These are phyloP conservation scores for Amanita molliuscula DNA, from an alignment of 768 basidiomycete genomes.

Conservation along the genomic window DNA sequence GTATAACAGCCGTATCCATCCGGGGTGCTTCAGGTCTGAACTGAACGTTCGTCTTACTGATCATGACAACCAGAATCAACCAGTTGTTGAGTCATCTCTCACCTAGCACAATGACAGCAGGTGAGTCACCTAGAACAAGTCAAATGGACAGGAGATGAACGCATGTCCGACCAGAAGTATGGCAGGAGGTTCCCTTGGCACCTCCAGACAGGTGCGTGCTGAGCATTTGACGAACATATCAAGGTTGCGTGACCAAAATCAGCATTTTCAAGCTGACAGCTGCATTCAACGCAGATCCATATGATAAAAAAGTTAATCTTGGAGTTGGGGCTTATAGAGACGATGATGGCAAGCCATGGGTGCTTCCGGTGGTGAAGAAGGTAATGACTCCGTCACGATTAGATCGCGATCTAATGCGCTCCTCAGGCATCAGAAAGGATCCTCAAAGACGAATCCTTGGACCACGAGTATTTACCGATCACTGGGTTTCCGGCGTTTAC, in stretches of 20 bases:
- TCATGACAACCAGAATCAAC: constrained; percentile 49
- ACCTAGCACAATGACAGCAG: constrained; percentile 39
- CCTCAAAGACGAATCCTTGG: constrained; percentile 57
- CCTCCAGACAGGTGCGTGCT: constrained; percentile 67
- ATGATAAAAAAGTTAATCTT: constrained; percentile 76
- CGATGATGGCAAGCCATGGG: constrained; percentile 80
- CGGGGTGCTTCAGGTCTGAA: neutral
- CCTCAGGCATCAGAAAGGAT: constrained; percentile 63
- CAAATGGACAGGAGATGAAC: constrained; percentile 10
- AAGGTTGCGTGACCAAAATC: constrained; percentile 5
- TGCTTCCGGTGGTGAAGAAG: constrained; percentile 86
- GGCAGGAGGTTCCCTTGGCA: constrained; percentile 71
- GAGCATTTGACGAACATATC: neutral
- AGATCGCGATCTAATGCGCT: neutral
- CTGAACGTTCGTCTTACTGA: constrained; percentile 7
- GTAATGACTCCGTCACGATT: constrained; percentile 22
- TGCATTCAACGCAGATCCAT: constrained; percentile 74
- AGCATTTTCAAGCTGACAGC: constrained; percentile 91
- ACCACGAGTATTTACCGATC: constrained; percentile 92
- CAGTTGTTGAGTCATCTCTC: constrained; percentile 49
- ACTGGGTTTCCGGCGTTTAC: constrained; percentile 82
- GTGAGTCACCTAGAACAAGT: constrained; percentile 19
- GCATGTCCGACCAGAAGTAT: constrained; percentile 40
- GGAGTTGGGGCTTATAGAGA: constrained; percentile 93
- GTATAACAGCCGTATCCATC: neutral